Base-by-base conservation (phyloP, 2,329 filamentous ascomycete species). In the Emergomyces pasteurianus region DNA sequence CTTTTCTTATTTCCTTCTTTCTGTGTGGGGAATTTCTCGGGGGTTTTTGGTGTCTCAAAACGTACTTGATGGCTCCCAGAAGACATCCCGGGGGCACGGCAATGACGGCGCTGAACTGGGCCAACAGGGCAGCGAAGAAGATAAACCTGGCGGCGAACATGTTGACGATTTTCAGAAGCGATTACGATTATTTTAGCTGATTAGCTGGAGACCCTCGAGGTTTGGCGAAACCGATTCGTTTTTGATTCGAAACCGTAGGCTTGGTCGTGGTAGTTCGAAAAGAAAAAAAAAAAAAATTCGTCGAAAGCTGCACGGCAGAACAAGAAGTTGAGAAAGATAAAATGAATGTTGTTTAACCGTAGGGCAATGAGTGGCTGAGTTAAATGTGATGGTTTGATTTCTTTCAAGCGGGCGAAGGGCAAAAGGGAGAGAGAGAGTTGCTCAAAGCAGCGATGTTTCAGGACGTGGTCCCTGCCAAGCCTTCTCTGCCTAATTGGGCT, bases 51-150 rank as follows among this genome's bases (percentile, higher is more conserved):
- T n/a, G n/a, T n/a, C n/a, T 10, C 10, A 21, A 26, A 50, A 61
- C 76, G 64, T 75, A 81, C 79, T 79, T 79, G 65, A 82, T 73
- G 43, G 77, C 79, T 49, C 72, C 73, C 52, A 82, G 72, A 53
- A 83, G 72, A 69, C 80, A 83, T 59, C 77, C 78, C 34, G 79
- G 79, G 53, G 80, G 76, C 58, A 73, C 67, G 61, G 74, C 71
- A 61, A 73, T 73, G 61, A 77, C 69, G 60, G 76, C 69, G 64
- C 75, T 74, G 67, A 73, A 71, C 61, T 79, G 69, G 43, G 77
- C 75, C 67, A 80, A 70, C 61, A 80, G 66, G 61, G 77, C 74
- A 60, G 79, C 63, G 61, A 76, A 60, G 60, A 78, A 62, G 63
- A 74, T 69, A 46, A 74, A 72, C 68, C 78, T 78, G 60, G 71